Conservation (phyloP, 768 basidiomycete species). For the Nevesoporus exiguus region DNA sequence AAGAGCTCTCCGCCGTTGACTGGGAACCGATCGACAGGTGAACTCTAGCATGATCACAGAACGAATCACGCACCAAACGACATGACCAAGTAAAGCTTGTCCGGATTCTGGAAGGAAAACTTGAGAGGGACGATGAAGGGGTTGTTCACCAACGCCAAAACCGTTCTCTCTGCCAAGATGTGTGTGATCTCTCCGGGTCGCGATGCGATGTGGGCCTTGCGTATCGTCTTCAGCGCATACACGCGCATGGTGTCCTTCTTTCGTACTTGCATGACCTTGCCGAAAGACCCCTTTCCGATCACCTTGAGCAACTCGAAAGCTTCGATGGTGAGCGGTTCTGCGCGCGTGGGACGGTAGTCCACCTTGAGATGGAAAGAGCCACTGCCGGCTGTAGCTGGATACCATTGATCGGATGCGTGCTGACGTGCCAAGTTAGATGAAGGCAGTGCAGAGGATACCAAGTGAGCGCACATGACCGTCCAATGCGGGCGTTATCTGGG, state of each 20-base stretch:
- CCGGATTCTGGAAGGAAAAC: slow-evolving; percentile 97
- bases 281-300: slow-evolving; percentile 96
- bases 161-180: slow-evolving; percentile 95
- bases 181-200: slow-evolving; percentile 97
- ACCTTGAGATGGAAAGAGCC: slow-evolving; percentile 97
- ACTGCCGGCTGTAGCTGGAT: slow-evolving; percentile 72
- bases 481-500: slow-evolving; percentile 82
- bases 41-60: neutral
- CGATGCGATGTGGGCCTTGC: slow-evolving; percentile 96
- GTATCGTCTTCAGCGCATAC: slow-evolving; percentile 97
- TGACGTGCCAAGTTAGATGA: slow-evolving; percentile 27
- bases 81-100: slow-evolving; percentile 97
- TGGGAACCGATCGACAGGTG: slow-evolving; percentile 25
- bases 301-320: slow-evolving; percentile 96
- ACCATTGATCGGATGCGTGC: slow-evolving; percentile 91
- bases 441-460: neutral
- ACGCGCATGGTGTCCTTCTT: slow-evolving; percentile 98
- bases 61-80: slow-evolving; percentile 67
- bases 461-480: slow-evolving; percentile 62
- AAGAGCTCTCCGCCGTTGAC: slow-evolving; percentile 98
- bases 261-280: slow-evolving; percentile 99
- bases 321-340: slow-evolving; percentile 89
- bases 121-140: slow-evolving; percentile 99
- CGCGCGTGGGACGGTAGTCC: slow-evolving; percentile 84
- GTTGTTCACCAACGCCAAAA: slow-evolving; percentile 94